phyloP scores from a whole-genome alignment of 352 stramenopile genomes.

The Thalassiosira hispida region DNA sequence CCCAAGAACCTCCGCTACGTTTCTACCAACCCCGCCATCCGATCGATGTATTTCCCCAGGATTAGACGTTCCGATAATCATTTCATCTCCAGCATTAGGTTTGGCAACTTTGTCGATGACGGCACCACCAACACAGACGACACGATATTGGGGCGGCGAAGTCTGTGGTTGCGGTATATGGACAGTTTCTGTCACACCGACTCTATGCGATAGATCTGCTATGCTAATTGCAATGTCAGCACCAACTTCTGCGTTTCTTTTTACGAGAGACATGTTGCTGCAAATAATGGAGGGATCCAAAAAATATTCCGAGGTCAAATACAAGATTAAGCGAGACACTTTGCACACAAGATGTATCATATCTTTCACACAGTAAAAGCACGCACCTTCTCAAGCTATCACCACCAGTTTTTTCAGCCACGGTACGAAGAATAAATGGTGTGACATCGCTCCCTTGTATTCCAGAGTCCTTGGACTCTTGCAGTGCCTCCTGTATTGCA shows the following conservation, averaged over 20 bases:
- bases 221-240: constrained; percentile 88
- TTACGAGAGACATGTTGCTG: constrained; percentile 97
- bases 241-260: constrained; percentile 94
- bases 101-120: constrained; percentile 72
- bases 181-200: constrained; percentile 22
- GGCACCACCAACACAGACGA: constrained; percentile 72
- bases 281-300: background rate
- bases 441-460: constrained; percentile 95
- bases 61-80: constrained; percentile 71
- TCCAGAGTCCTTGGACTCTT: constrained; percentile 85
- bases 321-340: constrained; percentile 62
- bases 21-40: constrained; percentile 74
- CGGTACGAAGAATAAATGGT: constrained; percentile 88
- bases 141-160: constrained; percentile 19
- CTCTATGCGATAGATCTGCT: constrained; percentile 19
- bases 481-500: constrained; percentile 89
- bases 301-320: background rate
- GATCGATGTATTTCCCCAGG: constrained; percentile 50
- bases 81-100: constrained; percentile 21
- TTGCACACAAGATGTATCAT: constrained; percentile 59
- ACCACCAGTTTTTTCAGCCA: constrained; percentile 95
- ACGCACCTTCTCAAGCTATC: constrained; percentile 61
- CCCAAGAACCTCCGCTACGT: constrained; percentile 72
- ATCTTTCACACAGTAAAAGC: background rate
- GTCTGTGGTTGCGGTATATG: constrained; percentile 7